Percentiles rank a stretch among this genome's conserved stretches.
Evolutionary conservation across 306 rosid genomes (phyloP).

Genomic region (Quercus aquifolioides): DNA sequence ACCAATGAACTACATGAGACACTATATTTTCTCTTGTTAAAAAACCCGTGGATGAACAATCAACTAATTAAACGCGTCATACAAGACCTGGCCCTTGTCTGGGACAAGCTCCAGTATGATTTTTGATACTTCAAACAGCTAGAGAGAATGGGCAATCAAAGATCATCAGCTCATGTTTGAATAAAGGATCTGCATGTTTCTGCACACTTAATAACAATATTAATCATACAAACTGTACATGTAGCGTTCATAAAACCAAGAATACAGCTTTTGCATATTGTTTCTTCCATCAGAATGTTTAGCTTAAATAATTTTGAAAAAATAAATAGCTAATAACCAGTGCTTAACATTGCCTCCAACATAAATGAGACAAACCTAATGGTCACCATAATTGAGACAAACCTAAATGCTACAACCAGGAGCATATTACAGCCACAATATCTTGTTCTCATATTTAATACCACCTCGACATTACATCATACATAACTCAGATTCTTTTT

Average conservation of each 20-base stretch:
- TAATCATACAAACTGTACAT: background rate
- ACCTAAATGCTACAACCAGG: background rate
- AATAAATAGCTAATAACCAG: background rate
- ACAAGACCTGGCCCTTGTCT: too few species aligned
- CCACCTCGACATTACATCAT: slow-evolving; percentile 22
- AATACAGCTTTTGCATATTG: background rate
- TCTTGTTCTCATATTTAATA: slow-evolving; percentile 6
- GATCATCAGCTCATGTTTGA: too few species aligned
- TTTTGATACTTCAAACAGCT: too few species aligned
- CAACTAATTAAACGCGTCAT: too few species aligned
- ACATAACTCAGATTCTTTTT: too few species aligned
- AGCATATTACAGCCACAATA: slow-evolving; percentile 15
- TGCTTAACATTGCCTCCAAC: too few species aligned
- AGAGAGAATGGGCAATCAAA: too few species aligned
- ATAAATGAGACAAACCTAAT: too few species aligned
- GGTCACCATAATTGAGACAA: background rate
- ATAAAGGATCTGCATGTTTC: background rate
- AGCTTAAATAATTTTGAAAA: background rate
- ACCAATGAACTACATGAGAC: too few species aligned
- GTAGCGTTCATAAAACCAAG: background rate
- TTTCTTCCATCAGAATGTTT: background rate
- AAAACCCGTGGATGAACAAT: too few species aligned
- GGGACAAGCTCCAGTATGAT: too few species aligned
- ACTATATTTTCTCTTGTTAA: too few species aligned
- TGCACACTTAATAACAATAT: background rate